Conservation (phyloP, 345 rosid genomes). For the Schrenkiella parvula region DNA sequence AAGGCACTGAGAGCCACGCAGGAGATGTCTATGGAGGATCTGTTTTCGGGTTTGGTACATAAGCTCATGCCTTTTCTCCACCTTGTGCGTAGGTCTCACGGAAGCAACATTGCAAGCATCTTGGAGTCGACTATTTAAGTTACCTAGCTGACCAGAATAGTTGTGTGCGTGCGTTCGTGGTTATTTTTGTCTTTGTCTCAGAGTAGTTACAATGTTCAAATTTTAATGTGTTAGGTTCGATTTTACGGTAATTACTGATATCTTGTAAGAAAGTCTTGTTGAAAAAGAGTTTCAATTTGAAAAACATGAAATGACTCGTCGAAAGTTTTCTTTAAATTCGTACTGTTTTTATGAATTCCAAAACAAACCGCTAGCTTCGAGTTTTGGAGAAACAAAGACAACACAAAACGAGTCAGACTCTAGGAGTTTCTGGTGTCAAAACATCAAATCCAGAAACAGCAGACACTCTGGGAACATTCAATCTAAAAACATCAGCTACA, state of each 20-base stretch:
- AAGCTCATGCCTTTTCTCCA: constrained; percentile 7
- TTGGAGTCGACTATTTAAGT: not conserved
- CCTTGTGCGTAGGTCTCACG: not conserved
- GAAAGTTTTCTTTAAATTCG: no score
- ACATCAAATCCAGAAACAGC: no score
- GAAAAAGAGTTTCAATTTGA: not conserved
- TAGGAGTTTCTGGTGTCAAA: no score
- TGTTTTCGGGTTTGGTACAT: not conserved
- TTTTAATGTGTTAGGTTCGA: not conserved
- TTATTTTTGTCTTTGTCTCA: not conserved
- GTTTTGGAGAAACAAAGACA: no score
- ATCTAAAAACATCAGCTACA: no score
- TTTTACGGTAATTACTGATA: not conserved
- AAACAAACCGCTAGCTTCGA: no score
- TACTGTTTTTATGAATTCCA: no score
- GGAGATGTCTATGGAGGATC: not conserved
- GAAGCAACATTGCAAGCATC: constrained; percentile 8
- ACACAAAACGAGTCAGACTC: no score
- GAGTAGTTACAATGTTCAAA: not conserved
- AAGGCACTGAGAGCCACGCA: not conserved
- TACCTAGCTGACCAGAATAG: not conserved
- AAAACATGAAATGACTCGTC: not conserved
- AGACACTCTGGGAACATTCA: no score
- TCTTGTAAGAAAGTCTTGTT: not conserved
- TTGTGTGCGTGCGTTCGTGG: not conserved